Conservation (phyloP, 768 basidiomycete species). For the Lactarius indigo region DNA sequence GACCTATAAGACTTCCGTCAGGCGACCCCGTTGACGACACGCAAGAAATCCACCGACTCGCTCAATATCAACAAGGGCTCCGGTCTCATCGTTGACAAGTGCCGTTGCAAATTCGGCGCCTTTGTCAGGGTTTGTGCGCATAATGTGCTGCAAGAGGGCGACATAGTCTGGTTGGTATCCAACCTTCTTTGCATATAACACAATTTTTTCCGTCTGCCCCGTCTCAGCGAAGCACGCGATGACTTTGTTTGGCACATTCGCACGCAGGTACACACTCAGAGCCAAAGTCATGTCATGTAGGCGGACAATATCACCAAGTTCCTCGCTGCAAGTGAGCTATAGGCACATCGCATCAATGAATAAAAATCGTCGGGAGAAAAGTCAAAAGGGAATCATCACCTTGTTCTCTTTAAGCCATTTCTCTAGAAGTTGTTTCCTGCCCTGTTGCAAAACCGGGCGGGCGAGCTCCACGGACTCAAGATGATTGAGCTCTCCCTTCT, state of each 20-base stretch:
- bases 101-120: constrained; percentile 97
- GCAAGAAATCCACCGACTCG: constrained; percentile 47
- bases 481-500: constrained; percentile 97
- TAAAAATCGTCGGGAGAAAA: neutral
- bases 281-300: constrained; percentile 95
- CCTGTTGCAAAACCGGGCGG: constrained; percentile 92
- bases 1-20: constrained; percentile 46
- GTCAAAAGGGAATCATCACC: constrained; percentile 40
- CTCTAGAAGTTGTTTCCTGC: constrained; percentile 93
- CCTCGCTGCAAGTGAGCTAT: constrained; percentile 96
- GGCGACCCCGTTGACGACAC: neutral
- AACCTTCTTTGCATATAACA: constrained; percentile 96
- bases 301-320: constrained; percentile 95
- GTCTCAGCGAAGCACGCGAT: constrained; percentile 99
- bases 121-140: constrained; percentile 95
- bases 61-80: constrained; percentile 91
- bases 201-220: constrained; percentile 97
- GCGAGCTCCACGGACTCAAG: constrained; percentile 94
- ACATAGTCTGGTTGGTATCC: constrained; percentile 92
- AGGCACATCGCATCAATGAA: constrained; percentile 1
- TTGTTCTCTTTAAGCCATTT: constrained; percentile 99
- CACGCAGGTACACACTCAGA: constrained; percentile 94
- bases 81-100: constrained; percentile 88
- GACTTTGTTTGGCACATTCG: constrained; percentile 98
- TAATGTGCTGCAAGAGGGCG: constrained; percentile 89